A percentile compares a stretch with the other conserved stretches of the same genome.
Evolutionary conservation across 805 yeast species (phyloP).

Genomic region (Lachancea meyersii): DNA sequence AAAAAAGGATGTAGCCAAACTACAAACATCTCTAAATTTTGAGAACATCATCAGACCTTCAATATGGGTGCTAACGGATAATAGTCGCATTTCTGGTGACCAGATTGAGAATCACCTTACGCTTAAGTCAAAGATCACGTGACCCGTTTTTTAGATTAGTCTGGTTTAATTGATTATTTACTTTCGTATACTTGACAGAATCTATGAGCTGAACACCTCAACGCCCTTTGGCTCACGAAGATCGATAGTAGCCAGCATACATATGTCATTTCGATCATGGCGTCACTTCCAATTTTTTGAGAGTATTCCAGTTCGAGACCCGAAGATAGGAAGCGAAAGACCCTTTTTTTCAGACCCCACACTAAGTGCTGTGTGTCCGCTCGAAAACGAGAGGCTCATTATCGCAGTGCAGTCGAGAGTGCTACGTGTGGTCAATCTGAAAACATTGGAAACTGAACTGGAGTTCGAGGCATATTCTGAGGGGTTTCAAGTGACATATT

Average conservation of each 20-base stretch:
- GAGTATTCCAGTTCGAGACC: constrained; percentile 77
- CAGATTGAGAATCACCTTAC: too few species aligned
- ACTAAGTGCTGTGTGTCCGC: constrained; percentile 56
- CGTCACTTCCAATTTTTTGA: constrained; percentile 86
- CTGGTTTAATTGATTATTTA: too few species aligned
- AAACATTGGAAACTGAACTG: constrained; percentile 40
- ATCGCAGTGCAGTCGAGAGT: constrained; percentile 49
- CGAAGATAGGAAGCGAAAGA: constrained; percentile 52
- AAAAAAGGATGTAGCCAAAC: not conserved
- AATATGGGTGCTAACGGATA: too few species aligned
- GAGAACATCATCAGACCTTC: too few species aligned
- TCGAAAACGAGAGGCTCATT: constrained; percentile 45
- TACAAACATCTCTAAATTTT: not conserved
- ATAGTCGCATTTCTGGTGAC: too few species aligned
- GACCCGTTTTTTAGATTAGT: too few species aligned
- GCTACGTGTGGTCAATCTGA: constrained; percentile 50
- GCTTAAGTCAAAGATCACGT: too few species aligned
- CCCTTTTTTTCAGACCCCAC: constrained; percentile 77
- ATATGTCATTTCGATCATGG: constrained; percentile 41
- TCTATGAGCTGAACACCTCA: too few species aligned
- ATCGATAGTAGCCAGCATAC: not conserved
- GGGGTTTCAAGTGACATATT: constrained; percentile 56
- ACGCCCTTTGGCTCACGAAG: too few species aligned
- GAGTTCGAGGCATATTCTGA: constrained; percentile 59
- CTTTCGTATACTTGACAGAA: too few species aligned